Evolutionary conservation across 1,284 basidiomycete species (phyloP).

Genomic region (Cutaneotrichosporon dermatis): DNA sequence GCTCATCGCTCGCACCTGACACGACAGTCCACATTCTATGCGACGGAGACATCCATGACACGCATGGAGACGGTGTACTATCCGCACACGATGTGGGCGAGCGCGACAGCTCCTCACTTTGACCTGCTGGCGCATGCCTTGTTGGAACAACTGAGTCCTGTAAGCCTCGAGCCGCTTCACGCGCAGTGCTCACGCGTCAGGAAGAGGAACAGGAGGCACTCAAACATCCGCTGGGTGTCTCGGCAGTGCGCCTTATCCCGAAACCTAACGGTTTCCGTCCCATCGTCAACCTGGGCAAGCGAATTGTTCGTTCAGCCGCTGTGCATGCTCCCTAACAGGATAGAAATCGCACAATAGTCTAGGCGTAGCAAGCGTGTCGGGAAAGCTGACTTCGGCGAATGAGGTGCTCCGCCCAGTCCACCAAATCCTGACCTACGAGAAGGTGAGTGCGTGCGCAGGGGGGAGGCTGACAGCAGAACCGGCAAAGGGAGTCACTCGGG

Average conservation of each 20-base stretch:
- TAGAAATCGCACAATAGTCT: constrained; percentile 11
- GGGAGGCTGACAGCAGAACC: constrained; percentile 52
- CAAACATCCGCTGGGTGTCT: constrained; percentile 30
- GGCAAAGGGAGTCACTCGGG: constrained; percentile 63
- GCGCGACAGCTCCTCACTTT: constrained; percentile 73
- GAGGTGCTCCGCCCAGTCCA: constrained; percentile 77
- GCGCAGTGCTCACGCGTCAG: not conserved
- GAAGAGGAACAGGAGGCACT: not conserved
- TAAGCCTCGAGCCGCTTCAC: too few species aligned
- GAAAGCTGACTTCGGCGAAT: constrained; percentile 52
- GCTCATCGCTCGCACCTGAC: not conserved
- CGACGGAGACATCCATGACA: constrained; percentile 85
- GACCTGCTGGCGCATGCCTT: constrained; percentile 56
- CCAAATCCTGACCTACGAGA: constrained; percentile 78
- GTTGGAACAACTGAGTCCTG: constrained; percentile 37
- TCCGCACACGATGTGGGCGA: constrained; percentile 89
- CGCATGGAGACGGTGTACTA: constrained; percentile 88
- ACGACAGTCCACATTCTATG: constrained; percentile 80
- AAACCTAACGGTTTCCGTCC: constrained; percentile 93
- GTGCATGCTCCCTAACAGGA: not conserved
- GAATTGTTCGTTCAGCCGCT: constrained; percentile 46
- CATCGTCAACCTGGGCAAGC: constrained; percentile 83
- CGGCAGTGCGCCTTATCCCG: constrained; percentile 78
- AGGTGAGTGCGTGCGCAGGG: constrained; percentile 52
- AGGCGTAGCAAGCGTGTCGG: constrained; percentile 15